These are phyloP conservation scores for Colletotrichum sp. DNA, from an alignment of 2,329 filamentous ascomycete species.

Conservation along the genomic window DNA sequence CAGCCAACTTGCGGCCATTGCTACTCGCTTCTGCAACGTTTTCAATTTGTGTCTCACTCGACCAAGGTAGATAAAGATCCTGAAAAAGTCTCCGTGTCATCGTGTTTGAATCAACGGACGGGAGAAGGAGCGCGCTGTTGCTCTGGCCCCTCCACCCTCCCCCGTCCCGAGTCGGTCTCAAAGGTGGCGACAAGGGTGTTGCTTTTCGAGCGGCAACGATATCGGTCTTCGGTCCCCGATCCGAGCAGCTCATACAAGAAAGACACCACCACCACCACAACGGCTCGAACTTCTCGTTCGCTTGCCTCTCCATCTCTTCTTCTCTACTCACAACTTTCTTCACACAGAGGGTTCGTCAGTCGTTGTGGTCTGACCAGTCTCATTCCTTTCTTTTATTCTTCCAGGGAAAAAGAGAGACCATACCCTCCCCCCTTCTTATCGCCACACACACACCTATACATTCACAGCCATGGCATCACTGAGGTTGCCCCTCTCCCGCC, in stretches of 20 bases:
- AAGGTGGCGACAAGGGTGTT: constrained; percentile 19
- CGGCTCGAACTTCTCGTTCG: neutral
- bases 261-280: neutral
- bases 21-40: neutral
- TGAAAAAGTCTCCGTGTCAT: neutral
- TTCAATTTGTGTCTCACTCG: neutral
- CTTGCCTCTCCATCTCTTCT: neutral
- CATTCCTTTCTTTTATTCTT: neutral
- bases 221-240: constrained; percentile 15
- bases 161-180: neutral
- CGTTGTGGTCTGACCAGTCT: neutral
- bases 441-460: neutral
- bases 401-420: neutral
- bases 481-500: constrained; percentile 21
- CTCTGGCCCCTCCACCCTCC: neutral
- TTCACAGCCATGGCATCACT: constrained; percentile 18
- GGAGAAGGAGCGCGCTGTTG: neutral
- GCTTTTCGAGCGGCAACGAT: constrained; percentile 8
- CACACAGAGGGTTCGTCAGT: neutral
- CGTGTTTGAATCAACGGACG: neutral
- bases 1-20: neutral
- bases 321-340: neutral
- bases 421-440: neutral
- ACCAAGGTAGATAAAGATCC: neutral
- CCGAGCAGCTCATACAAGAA: constrained; percentile 8